Conservation (phyloP, 148 eudicot species). For the Camellia granthamiana region DNA sequence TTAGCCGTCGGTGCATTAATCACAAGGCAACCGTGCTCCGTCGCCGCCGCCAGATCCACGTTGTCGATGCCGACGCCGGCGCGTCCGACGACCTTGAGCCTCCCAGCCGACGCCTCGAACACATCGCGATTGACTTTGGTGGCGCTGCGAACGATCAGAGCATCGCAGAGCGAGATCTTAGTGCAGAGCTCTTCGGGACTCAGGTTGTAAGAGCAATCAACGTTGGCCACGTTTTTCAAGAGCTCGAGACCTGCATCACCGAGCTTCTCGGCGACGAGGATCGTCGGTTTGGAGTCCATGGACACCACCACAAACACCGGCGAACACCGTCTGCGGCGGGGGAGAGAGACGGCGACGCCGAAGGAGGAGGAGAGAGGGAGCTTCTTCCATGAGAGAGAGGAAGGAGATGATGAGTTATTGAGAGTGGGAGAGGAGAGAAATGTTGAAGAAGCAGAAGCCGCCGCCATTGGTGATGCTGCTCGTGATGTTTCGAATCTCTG, state of each 20-base stretch:
- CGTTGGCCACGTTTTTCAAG: conserved; percentile 66
- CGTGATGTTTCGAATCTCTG: background rate
- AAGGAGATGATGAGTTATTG: conserved; percentile 28
- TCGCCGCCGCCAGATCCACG: conserved; percentile 86
- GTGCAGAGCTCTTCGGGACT: conserved; percentile 85
- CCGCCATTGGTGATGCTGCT: conserved; percentile 15
- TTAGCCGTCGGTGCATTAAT: conserved; percentile 89
- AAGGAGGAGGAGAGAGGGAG: conserved; percentile 30
- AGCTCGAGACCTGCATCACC: conserved; percentile 70
- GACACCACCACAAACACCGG: conserved; percentile 30
- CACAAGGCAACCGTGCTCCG: conserved; percentile 80
- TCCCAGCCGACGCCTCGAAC: conserved; percentile 69
- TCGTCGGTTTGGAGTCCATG: conserved; percentile 67
- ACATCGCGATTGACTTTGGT: conserved; percentile 80
- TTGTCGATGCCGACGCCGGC: conserved; percentile 92
- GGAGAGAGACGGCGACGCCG: conserved; percentile 23
- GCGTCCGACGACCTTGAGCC: conserved; percentile 79
- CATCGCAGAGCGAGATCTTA: conserved; percentile 92
- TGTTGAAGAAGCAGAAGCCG: conserved; percentile 26
- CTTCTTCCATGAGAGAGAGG: conserved; percentile 31
- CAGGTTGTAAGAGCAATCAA: conserved; percentile 84
- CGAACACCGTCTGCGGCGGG: conserved; percentile 18
- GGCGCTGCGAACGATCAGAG: conserved; percentile 83
- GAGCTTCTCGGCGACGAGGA: conserved; percentile 83
- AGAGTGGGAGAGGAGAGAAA: conserved; percentile 12